Evolutionary conservation across 2,329 filamentous ascomycete genomes (phyloP), one percentile per base, ranked within the genome.

Genomic region (Fusarium nurragi): DNA sequence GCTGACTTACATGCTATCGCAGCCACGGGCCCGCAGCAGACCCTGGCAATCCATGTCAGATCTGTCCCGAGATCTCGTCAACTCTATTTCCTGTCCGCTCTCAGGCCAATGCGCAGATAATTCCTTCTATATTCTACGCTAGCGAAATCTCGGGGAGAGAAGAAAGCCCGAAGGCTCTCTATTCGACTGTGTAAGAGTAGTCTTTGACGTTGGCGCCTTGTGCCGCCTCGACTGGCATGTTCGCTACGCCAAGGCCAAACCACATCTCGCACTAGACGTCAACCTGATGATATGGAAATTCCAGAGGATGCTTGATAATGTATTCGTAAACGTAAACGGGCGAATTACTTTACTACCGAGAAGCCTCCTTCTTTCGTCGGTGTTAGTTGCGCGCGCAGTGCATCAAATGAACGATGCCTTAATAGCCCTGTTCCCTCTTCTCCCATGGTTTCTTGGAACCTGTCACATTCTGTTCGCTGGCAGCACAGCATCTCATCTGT

Each of bases 381-480:
- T 18, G 6, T 36, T 37, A 18, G 9, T 21, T 30, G 19, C 28
- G 43, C 23, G 14, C 12, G 22, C 11, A 10, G 10, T 34, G 21
- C 13, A 25, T 8, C 18, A 11, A 21, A n/a, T 37, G 10, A 9
- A 3, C 34, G 12, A 32, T 18, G 21, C 14, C n/a, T 60, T 38
- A 41, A 59, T 32, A 26, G 16, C 36, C 8, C 22, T 50, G 44
- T 65, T 46, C 23, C n/a, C 44, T 60, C 45, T 34, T 60, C 18
- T 46, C 59, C 28, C 57, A 39, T 41, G 25, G 13, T 19, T 19
- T 21, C 39, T 40, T 48, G 16, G 26, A 64, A 61, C 54, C 37
- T 64, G 40, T 64, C 61, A 65, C 18, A 60, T 64, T 60, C 14
- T 12, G 14, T 14, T 46, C n/a, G 23, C 14, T 21, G 26, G 18